Base-by-base conservation (phyloP, 345 rosid species). In the Schrenkiella parvula region DNA sequence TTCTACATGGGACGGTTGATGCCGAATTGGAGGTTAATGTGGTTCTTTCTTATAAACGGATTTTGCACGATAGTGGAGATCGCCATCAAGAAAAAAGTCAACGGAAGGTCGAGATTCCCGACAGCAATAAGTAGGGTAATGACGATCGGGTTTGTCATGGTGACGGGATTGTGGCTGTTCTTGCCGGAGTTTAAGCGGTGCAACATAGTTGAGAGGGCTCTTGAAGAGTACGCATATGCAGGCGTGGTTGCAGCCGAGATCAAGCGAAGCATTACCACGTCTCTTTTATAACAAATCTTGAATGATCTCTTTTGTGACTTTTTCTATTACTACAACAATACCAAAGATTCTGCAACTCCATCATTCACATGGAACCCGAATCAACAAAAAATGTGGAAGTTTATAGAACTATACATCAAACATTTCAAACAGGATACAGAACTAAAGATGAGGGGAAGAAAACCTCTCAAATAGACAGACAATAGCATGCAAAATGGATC, bases 21-120 rank as follows among this genome's bases (percentile, higher is more conserved):
- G 7, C 92, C 89, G 29, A 77, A 80, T 0, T 71, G 91, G 88
- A 86, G 78, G 38, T 14, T 88, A 43, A 68, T 79, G 37, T 65
- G 74, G 78, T 88, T 85, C 74, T 91, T 91, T 6, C 54, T 88
- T 25, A 32, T 87, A 8, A 83, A 91, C 26, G 88, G 95, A 19
- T 4, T 72, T n/a, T 81, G 83, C 72, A 57, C 78, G 3, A 35
- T 26, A 2, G 28, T 60, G 1, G 84, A 85, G 73, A 65, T 85
- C 7, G 76, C 51, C 15, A 21, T 81, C 71, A 87, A 83, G 83
- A 82, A 80, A 68, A 21, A 43, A 1, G 47, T 60, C 13, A n/a
- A 13, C 1, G 68, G 73, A 4, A 53, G 39, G 46, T 78, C 52
- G 78, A 44, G 43, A 58, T 26, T 85, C 29, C 82, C 78, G 12